These are phyloP conservation scores for Komagataella pastoris DNA, from an alignment of 805 yeast species.

Conservation along the genomic window DNA sequence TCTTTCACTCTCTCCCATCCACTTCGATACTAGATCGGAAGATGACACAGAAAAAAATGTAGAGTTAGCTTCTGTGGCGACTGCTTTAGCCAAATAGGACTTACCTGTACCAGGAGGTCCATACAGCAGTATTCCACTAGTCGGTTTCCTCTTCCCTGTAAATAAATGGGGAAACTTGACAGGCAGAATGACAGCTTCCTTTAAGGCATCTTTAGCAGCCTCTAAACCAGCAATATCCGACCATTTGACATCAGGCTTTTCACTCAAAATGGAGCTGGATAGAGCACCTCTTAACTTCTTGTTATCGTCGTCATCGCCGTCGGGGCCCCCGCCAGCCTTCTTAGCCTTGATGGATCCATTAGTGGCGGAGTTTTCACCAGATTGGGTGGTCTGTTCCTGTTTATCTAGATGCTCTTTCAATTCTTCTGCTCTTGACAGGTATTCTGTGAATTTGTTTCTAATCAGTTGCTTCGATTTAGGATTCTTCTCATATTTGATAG, in stretches of 20 bases:
- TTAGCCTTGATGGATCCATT: conserved; percentile 46
- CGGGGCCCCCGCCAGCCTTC: conserved; percentile 25
- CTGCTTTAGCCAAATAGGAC: conserved; percentile 93
- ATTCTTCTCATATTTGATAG: conserved; percentile 89
- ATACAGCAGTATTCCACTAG: conserved; percentile 76
- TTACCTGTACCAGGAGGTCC: conserved; percentile 99
- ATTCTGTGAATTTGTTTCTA: conserved; percentile 81
- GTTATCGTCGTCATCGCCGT: conserved; percentile 51
- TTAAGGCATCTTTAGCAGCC: conserved; percentile 88
- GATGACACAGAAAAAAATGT: conserved; percentile 96
- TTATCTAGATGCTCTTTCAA: conserved; percentile 79
- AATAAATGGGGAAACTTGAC: conserved; percentile 93
- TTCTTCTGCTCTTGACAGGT: conserved; percentile 86
- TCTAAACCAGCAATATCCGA: conserved; percentile 94
- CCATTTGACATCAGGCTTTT: conserved; percentile 90
- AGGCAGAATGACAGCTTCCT: conserved; percentile 94
- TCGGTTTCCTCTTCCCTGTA: conserved; percentile 89
- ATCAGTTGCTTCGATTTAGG: conserved; percentile 80
- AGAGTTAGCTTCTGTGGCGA: conserved; percentile 95
- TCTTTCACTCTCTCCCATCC: conserved; percentile 99
- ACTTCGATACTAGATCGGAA: conserved; percentile 88
- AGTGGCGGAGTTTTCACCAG: conserved; percentile 37
- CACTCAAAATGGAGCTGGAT: conserved; percentile 82
- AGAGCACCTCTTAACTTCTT: conserved; percentile 85
- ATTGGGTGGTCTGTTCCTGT: conserved; percentile 26